Base-by-base conservation (phyloP, 495 filamentous ascomycete species). In the Trichoderma parareesei region DNA sequence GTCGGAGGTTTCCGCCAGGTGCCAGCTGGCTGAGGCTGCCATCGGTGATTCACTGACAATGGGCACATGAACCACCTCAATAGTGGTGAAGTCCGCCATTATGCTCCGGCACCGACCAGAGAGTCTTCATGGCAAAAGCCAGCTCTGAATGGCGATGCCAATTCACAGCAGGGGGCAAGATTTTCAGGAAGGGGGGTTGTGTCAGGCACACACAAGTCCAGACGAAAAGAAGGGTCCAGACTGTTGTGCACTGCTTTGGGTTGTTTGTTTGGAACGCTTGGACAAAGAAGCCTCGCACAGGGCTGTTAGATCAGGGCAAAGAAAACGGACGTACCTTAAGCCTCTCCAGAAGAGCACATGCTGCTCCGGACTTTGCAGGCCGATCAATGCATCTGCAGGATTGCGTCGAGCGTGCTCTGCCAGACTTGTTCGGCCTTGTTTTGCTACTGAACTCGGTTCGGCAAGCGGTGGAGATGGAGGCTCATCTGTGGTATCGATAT, bases 11-110 rank as follows among this genome's bases (percentile, higher is more conserved):
- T 57, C 27, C 16, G 1, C 53, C 27, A 57, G 33, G 37, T 57
- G 53, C 33, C 27, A 35, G 53, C 66, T 57, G 71, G 69, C 3
- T 2, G 10, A 18, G 33, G 27, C 27, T 16, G 37, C 3, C 37
- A 57, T 11, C 20, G 53, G 53, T 57, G 53, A 57, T 35, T 57
- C 53, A 57, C 33, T 35, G 53, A 8, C 27, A 41, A 11, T 11
- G 6, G 11, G 11, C 40, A 1, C 5, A 27, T 18, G 20, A 20
- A 8, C n/a, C 46, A 49, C 16, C 1, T 49, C 46, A 27, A 27
- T 27, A 27, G 27, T 27, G 27, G 27, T 27, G 27, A 27, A 27
- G 27, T 27, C 27, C 27, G 27, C 27, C 2, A 27, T 27, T 27
- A 27, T 27, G 27, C 27, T 27, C 27, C 27, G 27, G 27, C 27